Percentiles rank a stretch among this genome's conserved stretches.
These are phyloP conservation scores for Ochromonas danica DNA, from an alignment of 108 stramenopile genomes.

Conservation along the genomic window DNA sequence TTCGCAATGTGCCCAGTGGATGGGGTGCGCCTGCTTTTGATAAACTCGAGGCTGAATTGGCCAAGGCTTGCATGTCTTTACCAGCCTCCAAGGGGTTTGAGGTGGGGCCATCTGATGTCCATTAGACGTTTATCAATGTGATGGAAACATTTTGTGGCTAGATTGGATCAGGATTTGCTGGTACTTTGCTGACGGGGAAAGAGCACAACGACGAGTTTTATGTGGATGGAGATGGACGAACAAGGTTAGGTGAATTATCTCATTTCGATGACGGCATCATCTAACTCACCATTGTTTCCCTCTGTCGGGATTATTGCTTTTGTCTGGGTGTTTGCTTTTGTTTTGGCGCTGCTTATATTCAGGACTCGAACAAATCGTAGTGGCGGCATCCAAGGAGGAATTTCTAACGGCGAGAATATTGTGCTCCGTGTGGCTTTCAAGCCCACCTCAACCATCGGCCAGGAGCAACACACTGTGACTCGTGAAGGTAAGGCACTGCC, in stretches of 20 bases:
- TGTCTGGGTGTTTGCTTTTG: too few species aligned
- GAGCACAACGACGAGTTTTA: constrained; percentile 99
- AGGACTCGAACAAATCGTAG: constrained; percentile 79
- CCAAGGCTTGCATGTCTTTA: constrained; percentile 98
- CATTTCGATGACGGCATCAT: not conserved
- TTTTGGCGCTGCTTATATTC: too few species aligned
- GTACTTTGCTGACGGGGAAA: constrained; percentile 86
- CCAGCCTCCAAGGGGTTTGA: constrained; percentile 99
- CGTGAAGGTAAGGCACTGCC: constrained; percentile 61
- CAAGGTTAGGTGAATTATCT: not conserved
- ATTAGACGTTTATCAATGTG: not conserved
- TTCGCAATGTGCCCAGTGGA: constrained; percentile 81
- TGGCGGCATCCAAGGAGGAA: constrained; percentile 97
- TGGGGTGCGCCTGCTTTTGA: constrained; percentile 95
- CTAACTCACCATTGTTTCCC: not conserved
- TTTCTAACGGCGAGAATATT: constrained; percentile 93
- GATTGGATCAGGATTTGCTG: constrained; percentile 91
- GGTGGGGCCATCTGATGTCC: constrained; percentile 25
- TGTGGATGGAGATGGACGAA: constrained; percentile 65
- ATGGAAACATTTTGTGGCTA: not conserved
- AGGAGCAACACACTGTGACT: constrained; percentile 84
- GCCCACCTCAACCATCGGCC: constrained; percentile 86
- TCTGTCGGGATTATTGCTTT: constrained; percentile 27
- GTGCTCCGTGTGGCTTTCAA: constrained; percentile 91
- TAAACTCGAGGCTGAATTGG: constrained; percentile 96